phyloP scores from a whole-genome alignment of 1,139 yeast species.

The Tardiomyces digboiensis region DNA sequence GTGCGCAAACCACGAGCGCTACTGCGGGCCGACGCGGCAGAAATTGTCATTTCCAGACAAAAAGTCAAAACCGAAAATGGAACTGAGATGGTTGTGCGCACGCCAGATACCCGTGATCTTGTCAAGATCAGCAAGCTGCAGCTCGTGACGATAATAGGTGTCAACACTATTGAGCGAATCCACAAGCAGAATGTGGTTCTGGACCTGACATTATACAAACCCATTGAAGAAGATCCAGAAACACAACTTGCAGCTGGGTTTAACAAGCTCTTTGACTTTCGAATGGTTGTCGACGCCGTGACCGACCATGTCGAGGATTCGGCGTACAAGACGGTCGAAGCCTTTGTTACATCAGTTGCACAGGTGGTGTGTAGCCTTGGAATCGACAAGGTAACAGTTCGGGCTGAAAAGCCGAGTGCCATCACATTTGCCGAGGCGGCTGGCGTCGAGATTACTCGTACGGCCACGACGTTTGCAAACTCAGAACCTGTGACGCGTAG shows the following conservation, averaged over 20 bases:
- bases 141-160: constrained; percentile 75
- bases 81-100: constrained; percentile 9
- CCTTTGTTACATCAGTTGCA: constrained; percentile 68
- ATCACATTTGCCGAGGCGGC: constrained; percentile 82
- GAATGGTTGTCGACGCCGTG: constrained; percentile 23
- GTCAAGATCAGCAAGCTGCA: constrained; percentile 45
- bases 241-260: constrained; percentile 9
- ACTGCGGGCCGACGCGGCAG: constrained; percentile 45
- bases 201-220: constrained; percentile 37
- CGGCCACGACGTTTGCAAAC: not conserved
- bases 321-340: constrained; percentile 87
- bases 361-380: constrained; percentile 40
- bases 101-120: constrained; percentile 26
- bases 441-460: constrained; percentile 64
- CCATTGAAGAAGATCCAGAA: constrained; percentile 17
- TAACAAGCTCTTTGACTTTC: constrained; percentile 22
- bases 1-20: constrained; percentile 44
- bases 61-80: constrained; percentile 15
- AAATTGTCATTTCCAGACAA: constrained; percentile 31
- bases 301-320: constrained; percentile 57
- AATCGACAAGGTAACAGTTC: constrained; percentile 39
- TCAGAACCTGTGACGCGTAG: not conserved
- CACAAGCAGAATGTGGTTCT: constrained; percentile 68
- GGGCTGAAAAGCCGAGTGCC: constrained; percentile 82
- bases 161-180: constrained; percentile 79